A percentile compares a stretch with the other conserved stretches of the same genome.
Conservation (phyloP, 441 rosid genomes). For the Erodium texanum region DNA sequence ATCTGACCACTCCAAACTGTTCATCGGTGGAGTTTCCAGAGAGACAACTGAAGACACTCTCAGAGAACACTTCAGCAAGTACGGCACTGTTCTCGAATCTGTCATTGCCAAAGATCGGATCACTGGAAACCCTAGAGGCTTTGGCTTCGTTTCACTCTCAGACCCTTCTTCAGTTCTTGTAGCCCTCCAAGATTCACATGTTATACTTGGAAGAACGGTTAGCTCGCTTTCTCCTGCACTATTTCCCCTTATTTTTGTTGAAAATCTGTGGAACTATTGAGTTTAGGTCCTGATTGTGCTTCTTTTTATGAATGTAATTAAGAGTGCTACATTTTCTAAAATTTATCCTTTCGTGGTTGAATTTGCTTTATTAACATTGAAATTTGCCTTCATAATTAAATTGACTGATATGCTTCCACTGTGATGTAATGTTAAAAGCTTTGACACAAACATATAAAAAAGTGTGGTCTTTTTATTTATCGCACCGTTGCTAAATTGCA, state of each 20-base stretch:
- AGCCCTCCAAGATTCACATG: slow-evolving; percentile 50
- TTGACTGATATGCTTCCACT: too few species aligned
- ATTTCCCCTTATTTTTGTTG: background rate
- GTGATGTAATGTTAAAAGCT: too few species aligned
- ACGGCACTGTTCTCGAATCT: slow-evolving; percentile 47
- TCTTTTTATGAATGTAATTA: too few species aligned
- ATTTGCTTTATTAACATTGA: too few species aligned
- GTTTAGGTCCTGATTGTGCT: too few species aligned
- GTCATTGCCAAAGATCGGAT: slow-evolving; percentile 43
- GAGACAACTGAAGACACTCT: slow-evolving; percentile 54
- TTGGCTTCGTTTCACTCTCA: slow-evolving; percentile 64
- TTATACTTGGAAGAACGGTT: slow-evolving; percentile 58
- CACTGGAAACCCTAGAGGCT: slow-evolving; percentile 47
- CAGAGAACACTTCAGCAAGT: slow-evolving; percentile 48
- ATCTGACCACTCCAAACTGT: slow-evolving; percentile 42
- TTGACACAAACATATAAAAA: too few species aligned
- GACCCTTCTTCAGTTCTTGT: slow-evolving; percentile 37
- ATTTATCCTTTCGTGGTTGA: too few species aligned
- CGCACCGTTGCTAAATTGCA: too few species aligned
- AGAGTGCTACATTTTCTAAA: too few species aligned
- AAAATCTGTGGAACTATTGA: too few species aligned
- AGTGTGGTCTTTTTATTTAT: too few species aligned
- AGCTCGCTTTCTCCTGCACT: slow-evolving; percentile 24
- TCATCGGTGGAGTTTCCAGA: slow-evolving; percentile 58
- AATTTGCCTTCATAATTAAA: too few species aligned